phyloP scores from a whole-genome alignment of 2,329 filamentous ascomycete species.

The Fusarium paranaense region DNA sequence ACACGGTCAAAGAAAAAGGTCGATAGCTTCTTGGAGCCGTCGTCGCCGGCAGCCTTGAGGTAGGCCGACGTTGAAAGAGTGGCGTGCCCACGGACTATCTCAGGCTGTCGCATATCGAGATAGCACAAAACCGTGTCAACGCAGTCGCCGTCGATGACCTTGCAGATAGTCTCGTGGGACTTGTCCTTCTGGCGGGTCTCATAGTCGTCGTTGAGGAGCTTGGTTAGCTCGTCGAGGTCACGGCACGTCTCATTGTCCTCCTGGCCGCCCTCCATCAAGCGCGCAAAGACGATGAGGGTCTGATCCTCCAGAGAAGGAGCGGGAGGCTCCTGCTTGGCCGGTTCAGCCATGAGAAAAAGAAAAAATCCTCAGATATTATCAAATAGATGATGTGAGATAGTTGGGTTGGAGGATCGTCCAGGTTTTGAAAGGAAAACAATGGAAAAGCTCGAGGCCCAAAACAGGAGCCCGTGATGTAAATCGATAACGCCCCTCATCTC shows the following conservation, averaged over 20 bases:
- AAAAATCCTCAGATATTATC: conserved; percentile 1
- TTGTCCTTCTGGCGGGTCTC: conserved; percentile 58
- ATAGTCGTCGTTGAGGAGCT: conserved; percentile 68
- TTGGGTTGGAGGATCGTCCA: not conserved
- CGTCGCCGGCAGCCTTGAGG: conserved; percentile 79
- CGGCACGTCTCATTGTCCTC: conserved; percentile 79
- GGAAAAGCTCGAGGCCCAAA: conserved; percentile 13
- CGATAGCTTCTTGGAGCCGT: conserved; percentile 76
- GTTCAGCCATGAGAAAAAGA: conserved; percentile 47
- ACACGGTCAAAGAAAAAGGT: conserved; percentile 81
- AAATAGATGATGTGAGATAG: not conserved
- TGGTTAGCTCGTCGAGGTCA: conserved; percentile 69
- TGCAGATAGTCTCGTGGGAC: conserved; percentile 62
- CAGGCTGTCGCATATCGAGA: conserved; percentile 84
- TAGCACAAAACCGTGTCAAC: conserved; percentile 89
- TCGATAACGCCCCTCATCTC: conserved; percentile 29
- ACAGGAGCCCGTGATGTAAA: conserved; percentile 38
- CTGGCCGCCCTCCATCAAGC: conserved; percentile 89
- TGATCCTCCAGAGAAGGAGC: conserved; percentile 66
- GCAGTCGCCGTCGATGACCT: conserved; percentile 77
- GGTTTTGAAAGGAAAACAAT: conserved; percentile 9
- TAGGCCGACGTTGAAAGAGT: conserved; percentile 86
- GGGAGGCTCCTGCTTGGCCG: conserved; percentile 47
- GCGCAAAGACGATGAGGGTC: conserved; percentile 83
- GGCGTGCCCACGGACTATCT: conserved; percentile 81